Evolutionary conservation across 352 stramenopile genomes (phyloP).

Genomic region (Phytophthora boehmeriae): DNA sequence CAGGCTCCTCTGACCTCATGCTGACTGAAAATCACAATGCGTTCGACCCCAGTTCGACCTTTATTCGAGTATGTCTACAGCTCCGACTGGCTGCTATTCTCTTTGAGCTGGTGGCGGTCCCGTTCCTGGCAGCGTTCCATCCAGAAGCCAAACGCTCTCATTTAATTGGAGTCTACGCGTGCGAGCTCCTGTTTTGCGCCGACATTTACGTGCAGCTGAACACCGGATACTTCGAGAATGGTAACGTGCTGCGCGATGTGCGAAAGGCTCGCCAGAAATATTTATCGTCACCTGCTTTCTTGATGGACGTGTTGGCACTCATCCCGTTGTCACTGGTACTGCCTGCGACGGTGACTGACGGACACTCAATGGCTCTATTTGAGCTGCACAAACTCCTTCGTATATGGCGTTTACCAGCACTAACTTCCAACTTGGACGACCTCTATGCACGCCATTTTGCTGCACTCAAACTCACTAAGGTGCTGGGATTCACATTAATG

Average conservation of each 20-base stretch:
- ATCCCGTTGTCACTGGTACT: conserved; percentile 53
- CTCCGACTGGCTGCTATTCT: conserved; percentile 58
- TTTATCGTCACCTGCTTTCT: conserved; percentile 54
- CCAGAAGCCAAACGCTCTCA: conserved; percentile 14
- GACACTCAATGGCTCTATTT: conserved; percentile 31
- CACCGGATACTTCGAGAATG: conserved; percentile 76
- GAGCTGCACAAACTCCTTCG: conserved; percentile 68
- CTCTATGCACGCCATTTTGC: conserved; percentile 70
- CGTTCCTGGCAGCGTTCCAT: conserved; percentile 52
- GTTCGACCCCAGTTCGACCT: conserved; percentile 60
- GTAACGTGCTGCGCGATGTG: conserved; percentile 67
- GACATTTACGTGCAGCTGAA: conserved; percentile 79
- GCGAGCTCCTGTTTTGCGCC: conserved; percentile 59
- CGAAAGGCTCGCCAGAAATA: conserved; percentile 68
- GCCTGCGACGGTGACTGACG: conserved; percentile 7
- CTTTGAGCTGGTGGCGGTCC: conserved; percentile 53
- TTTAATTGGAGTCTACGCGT: conserved; percentile 55
- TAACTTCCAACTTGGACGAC: conserved; percentile 67
- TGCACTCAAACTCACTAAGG: conserved; percentile 61
- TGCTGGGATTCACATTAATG: conserved; percentile 52
- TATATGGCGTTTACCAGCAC: conserved; percentile 47
- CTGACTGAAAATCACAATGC: conserved; percentile 58
- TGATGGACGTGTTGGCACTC: conserved; percentile 54
- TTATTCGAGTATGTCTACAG: conserved; percentile 60
- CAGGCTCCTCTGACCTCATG: conserved; percentile 53